A percentile compares a stretch with the other conserved stretches of the same genome.
Conservation (phyloP, 2,329 filamentous ascomycete species). For the Aspergillus niger region DNA sequence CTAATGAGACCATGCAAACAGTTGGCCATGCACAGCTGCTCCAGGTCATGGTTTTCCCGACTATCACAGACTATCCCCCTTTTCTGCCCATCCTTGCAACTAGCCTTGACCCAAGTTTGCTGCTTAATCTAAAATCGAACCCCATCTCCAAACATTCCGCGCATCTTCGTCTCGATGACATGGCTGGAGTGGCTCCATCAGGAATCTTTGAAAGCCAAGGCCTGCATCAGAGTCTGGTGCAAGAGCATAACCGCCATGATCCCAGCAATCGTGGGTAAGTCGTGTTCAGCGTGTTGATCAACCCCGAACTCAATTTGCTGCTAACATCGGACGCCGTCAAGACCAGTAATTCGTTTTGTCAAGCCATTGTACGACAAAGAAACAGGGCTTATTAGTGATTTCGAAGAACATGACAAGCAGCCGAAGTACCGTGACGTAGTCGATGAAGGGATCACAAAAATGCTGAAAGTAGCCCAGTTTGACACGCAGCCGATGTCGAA, state of each 20-base stretch:
- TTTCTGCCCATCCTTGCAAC: not conserved
- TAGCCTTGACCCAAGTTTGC: not conserved
- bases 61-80: not conserved
- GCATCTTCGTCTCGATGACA: not conserved
- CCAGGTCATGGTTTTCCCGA: not conserved
- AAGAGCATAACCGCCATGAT: constrained; percentile 8
- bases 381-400: not conserved
- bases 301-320: not conserved
- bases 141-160: not conserved
- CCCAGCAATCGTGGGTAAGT: constrained; percentile 16
- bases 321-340: not conserved
- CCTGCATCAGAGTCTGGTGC: not conserved
- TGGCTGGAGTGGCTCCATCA: not conserved
- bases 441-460: constrained; percentile 12
- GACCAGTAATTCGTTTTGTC: constrained; percentile 15
- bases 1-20: not conserved
- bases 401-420: constrained; percentile 9
- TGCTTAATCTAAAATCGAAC: not conserved
- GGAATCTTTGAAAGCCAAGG: not conserved
- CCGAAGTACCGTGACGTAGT: constrained; percentile 9
- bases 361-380: constrained; percentile 9
- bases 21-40: not conserved
- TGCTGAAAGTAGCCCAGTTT: constrained; percentile 2
- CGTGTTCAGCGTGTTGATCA: not conserved
- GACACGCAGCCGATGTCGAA: constrained; percentile 4